Base-by-base conservation (phyloP, 2,329 filamentous ascomycete genomes). In the Clarireedia sp. region DNA sequence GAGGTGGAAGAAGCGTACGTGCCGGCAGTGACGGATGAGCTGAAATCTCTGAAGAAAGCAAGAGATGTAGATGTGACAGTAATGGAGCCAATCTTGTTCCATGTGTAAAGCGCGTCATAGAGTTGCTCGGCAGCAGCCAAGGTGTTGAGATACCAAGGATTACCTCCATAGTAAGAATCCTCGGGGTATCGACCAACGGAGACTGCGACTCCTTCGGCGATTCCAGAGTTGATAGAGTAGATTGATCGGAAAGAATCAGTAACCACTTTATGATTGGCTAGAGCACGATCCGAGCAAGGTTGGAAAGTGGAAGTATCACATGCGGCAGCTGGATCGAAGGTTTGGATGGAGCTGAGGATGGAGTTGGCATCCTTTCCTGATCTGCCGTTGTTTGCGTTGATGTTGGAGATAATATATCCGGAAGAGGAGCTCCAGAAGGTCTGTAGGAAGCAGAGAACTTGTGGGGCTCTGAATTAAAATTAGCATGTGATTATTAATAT, bases 91-190 rank as follows among this genome's bases (percentile, higher is more conserved):
- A 76, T 69, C 37, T 74, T 70, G 59, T 85, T 76, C 86, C 87
- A 92, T 49, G 86, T 82, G 61, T 85, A 84, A 1, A 90, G 65
- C 1, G 89, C 85, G 63, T 87, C 84, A 68, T 90, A 92, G 2
- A 95, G 78, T 66, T 88, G 85, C 70, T 94, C 89, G 3, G 88
- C 89, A 0, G 87, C 87, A 17, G 87, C 87, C 29, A 90, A 75
- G 1, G 86, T 92, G 63, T 79, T 79, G 12, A 92, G 76, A 64
- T 90, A 88, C 89, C 89, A 94, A 1, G 89, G 89, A 68, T 94
- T 90, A 1, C 87, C 88, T 58, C 81, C 81, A 69, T 85, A 86
- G 71, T 92, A 94, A 3, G 75, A 71, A 63, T 95, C 88, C 68
- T 89, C 85, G 0, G 82, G 71, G 66, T 90, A 89, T 57, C 86